Evolutionary conservation across 345 rosid species (phyloP), one percentile per base, ranked within the genome.

Genomic region (Moricandia arvensis): DNA sequence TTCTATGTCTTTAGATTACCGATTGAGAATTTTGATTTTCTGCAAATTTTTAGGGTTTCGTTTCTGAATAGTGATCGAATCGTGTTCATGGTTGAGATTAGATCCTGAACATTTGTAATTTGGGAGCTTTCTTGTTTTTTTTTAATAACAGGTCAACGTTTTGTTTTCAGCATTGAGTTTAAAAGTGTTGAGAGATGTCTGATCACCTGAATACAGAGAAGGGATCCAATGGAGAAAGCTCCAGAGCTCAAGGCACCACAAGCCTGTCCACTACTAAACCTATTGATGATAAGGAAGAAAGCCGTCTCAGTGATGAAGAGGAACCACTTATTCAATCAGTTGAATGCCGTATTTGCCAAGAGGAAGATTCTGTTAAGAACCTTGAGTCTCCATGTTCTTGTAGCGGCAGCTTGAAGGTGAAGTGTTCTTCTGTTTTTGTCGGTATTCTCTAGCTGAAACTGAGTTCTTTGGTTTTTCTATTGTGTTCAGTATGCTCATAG

Each of bases 341-440:
- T 55, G 99, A 95, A 72, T 95, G 99, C 31, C 97, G 99, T 75
- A 95, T 95, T 77, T 95, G 99, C 79, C 99, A 95, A 87, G 99
- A 95, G 76, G 99, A 95, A 80, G 99, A 92, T 66, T 82, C 79
- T 21, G 54, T 90, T 59, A 85, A 79, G 79, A 89, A 89, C 81
- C 80, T 95, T 82, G 99, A 95, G 85, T 80, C 84, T 27, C 99
- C 99, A 26, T 95, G 99, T 88, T 87, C 90, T 43, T 95, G 99
- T 72, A 86, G 88, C 59, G 99, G 99, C 72, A 95, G 99, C 76
- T 85, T 95, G 84, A 95, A 95, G 99, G 98, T 94, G 49, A 77
- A 6, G 1, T 47, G 0, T 43, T 17, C 38, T 51, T 73, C 17
- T 5, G 2, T 62, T 26, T 67, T 47, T 47, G 18, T 47, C 12